These are phyloP conservation scores for Metschnikowia drakensbergensis DNA, from an alignment of 805 yeast species.

Conservation along the genomic window DNA sequence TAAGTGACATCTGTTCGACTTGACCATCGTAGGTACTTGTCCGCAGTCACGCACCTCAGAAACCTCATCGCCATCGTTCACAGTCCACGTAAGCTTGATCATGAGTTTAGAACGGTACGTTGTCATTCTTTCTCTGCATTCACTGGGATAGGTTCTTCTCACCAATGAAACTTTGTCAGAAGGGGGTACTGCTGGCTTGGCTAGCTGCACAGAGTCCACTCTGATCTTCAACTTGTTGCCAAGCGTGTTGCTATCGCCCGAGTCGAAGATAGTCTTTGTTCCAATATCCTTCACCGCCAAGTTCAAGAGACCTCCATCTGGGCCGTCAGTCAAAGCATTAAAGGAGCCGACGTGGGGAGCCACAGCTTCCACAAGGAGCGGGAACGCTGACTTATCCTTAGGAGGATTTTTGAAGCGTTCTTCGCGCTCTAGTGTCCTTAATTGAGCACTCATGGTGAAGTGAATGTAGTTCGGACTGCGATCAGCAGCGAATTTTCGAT, in stretches of 20 bases:
- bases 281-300: conserved; percentile 89
- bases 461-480: conserved; percentile 1
- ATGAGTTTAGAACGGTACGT: conserved; percentile 77
- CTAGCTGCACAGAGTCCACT: conserved; percentile 84
- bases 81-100: conserved; percentile 77
- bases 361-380: conserved; percentile 83
- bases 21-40: conserved; percentile 84
- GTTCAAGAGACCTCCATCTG: conserved; percentile 79
- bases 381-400: conserved; percentile 75
- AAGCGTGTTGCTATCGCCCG: conserved; percentile 58
- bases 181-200: conserved; percentile 74
- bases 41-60: conserved; percentile 88
- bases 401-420: conserved; percentile 84
- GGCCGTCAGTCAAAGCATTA: conserved; percentile 89
- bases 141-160: conserved; percentile 74
- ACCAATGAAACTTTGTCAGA: conserved; percentile 71
- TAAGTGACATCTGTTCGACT: conserved; percentile 87
- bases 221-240: conserved; percentile 85
- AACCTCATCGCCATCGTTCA: conserved; percentile 82
- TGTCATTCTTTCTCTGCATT: conserved; percentile 82
- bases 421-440: conserved; percentile 85
- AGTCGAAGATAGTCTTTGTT: conserved; percentile 77
- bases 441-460: conserved; percentile 48
- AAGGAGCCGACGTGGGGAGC: conserved; percentile 95
- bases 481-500: conserved; percentile 3